Evolutionary conservation across 208 protist genomes (phyloP), one percentile per base, ranked within the genome.

Genomic region (Acanthamoeba polyphaga): DNA sequence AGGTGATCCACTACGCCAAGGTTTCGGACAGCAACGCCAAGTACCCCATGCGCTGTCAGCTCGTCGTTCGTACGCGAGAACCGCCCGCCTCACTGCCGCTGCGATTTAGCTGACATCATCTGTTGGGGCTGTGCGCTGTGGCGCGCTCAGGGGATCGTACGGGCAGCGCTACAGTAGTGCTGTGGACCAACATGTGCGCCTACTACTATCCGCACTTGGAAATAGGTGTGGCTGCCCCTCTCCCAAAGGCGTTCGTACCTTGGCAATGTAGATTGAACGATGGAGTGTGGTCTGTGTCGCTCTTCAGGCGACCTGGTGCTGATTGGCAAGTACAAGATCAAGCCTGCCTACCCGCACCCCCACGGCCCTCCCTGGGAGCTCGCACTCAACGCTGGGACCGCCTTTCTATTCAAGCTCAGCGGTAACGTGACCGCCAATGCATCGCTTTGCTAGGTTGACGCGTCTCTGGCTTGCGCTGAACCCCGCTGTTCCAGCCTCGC

Each of bases 1-100:
- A 92, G 38, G 62, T 92, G 34, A 29, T 76, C 6, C 87, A 92
- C n/a, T 92, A 92, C n/a, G 87, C 60, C 87, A 92, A 92, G 64
- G 5, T 12, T 32, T 29, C 62, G 43, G 87, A 92, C 53, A 46
- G 15, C 60, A 74, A 70, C n/a, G 55, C 46, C 34, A 70, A n/a
- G 87, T 92, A 92, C 74, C 87, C 87, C 38, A n/a, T 92, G 55
- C 55, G 27, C 19, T 46, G 43, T n/a, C 34, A 68, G 62, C 62
- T 92, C 34, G 87, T 92, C 64, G 60, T 92, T 22, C 38, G 87
- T 92, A 92, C 17, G 87, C 19, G 55, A 60, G 8, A 22, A 19
- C 27, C 43, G 15, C 34, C 34, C 13, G 32, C 49, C 19, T 43
- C n/a, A n/a, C 27, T 74, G 22, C 66, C 7, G 32, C 29, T 22